Evolutionary conservation across 345 rosid genomes (phyloP).

Genomic region (Limnanthes douglasii): DNA sequence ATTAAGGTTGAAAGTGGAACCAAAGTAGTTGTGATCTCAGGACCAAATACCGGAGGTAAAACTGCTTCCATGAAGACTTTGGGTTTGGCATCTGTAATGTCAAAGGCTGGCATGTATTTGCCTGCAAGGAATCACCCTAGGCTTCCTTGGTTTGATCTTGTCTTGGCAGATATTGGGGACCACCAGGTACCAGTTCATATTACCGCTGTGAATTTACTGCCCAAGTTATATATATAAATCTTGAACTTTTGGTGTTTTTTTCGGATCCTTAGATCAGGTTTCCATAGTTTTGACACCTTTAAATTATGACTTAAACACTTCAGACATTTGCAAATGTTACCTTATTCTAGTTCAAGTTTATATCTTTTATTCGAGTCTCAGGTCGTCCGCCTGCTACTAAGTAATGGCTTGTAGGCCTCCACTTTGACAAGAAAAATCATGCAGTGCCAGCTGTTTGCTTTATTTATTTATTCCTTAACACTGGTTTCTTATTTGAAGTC

Average conservation of each 20-base stretch:
- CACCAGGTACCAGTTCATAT: conserved; percentile 55
- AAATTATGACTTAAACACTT: too few relatives aligned
- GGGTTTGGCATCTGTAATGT: conserved; percentile 76
- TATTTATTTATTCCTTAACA: conserved; percentile 22
- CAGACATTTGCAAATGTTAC: too few relatives aligned
- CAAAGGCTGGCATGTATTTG: conserved; percentile 80
- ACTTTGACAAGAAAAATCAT: too few relatives aligned
- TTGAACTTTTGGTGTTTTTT: too few relatives aligned
- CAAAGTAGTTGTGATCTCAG: conserved; percentile 75
- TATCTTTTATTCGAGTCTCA: too few relatives aligned
- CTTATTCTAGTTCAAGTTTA: too few relatives aligned
- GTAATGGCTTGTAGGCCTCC: too few relatives aligned
- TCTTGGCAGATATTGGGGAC: conserved; percentile 91
- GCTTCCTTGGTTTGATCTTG: conserved; percentile 93
- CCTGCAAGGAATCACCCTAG: conserved; percentile 65
- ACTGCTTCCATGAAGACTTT: conserved; percentile 93
- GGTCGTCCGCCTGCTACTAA: too few relatives aligned
- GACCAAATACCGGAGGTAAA: conserved; percentile 96
- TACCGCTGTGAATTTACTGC: conserved; percentile 4
- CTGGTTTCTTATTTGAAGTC: conserved; percentile 46
- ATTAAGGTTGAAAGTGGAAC: conserved; percentile 50
- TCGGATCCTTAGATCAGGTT: too few relatives aligned
- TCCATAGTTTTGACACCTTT: too few relatives aligned
- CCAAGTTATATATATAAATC: too few relatives aligned
- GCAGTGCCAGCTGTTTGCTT: conserved; percentile 10